Conservation (phyloP, 495 filamentous ascomycete species). For the Trichoderma virens region DNA sequence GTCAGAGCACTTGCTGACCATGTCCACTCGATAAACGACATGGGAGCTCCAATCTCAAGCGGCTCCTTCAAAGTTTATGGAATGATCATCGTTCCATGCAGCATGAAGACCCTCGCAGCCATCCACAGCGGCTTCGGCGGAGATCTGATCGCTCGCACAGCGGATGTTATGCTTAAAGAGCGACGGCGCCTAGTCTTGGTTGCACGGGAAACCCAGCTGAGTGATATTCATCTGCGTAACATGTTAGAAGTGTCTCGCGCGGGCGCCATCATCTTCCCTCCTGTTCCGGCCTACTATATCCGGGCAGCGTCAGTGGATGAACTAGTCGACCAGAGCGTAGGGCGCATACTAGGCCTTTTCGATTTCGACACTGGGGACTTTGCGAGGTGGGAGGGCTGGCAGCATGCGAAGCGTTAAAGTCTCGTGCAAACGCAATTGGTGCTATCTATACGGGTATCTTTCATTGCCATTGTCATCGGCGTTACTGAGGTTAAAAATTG, state of each 20-base stretch:
- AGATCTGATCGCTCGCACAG: conserved; percentile 39
- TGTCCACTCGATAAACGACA: conserved; percentile 31
- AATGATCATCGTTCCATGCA: conserved; percentile 36
- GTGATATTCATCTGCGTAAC: conserved; percentile 38
- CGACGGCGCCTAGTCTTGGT: conserved; percentile 33
- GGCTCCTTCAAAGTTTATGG: conserved; percentile 32
- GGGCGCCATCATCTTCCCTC: conserved; percentile 37
- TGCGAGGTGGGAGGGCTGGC: conserved; percentile 24
- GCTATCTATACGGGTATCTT: too few species aligned
- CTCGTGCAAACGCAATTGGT: too few species aligned
- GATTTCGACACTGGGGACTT: conserved; percentile 36
- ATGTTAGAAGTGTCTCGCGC: conserved; percentile 32
- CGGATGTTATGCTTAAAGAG: conserved; percentile 42
- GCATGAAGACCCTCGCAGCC: conserved; percentile 34
- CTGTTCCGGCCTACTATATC: conserved; percentile 38
- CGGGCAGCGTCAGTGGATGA: conserved; percentile 28
- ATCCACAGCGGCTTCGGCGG: conserved; percentile 28
- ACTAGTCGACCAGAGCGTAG: conserved; percentile 35
- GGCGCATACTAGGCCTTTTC: conserved; percentile 38
- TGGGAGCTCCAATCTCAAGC: conserved; percentile 28
- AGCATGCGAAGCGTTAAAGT: too few species aligned
- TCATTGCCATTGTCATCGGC: too few species aligned
- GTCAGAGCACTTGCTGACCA: conserved; percentile 32
- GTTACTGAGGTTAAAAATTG: too few species aligned
- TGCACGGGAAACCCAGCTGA: conserved; percentile 37